phyloP scores from a whole-genome alignment of 2,329 filamentous ascomycete genomes.

The Zymoseptoria passerinii region DNA sequence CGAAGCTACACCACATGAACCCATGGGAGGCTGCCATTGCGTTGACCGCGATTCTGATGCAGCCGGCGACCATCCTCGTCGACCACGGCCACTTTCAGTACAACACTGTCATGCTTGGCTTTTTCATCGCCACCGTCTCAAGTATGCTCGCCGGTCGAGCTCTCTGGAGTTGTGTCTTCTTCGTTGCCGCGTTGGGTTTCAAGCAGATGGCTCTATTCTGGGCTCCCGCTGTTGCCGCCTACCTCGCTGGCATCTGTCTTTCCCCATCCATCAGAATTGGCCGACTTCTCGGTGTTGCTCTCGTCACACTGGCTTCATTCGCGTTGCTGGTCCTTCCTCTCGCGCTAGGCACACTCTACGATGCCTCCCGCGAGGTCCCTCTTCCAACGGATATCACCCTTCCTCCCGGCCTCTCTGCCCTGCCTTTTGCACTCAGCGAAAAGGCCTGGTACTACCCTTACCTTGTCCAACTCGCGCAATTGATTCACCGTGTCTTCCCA shows the following conservation, averaged over 20 bases:
- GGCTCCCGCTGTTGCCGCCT: slow-evolving; percentile 85
- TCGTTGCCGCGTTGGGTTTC: slow-evolving; percentile 87
- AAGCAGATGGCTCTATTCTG: slow-evolving; percentile 99
- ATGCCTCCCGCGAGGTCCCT: slow-evolving; percentile 56
- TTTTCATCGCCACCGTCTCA: slow-evolving; percentile 78
- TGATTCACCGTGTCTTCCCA: slow-evolving; percentile 87
- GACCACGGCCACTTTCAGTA: slow-evolving; percentile 98
- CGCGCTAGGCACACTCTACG: slow-evolving; percentile 61
- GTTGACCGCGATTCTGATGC: slow-evolving; percentile 82
- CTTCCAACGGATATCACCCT: slow-evolving; percentile 41
- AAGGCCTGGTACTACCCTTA: slow-evolving; percentile 65
- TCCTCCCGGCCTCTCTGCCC: slow-evolving; percentile 55
- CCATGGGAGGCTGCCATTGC: slow-evolving; percentile 74
- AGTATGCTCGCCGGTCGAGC: slow-evolving; percentile 77
- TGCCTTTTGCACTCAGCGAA: slow-evolving; percentile 50
- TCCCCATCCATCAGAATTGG: slow-evolving; percentile 60
- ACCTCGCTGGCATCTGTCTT: slow-evolving; percentile 78
- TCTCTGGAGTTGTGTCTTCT: slow-evolving; percentile 87
- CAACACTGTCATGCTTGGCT: slow-evolving; percentile 95
- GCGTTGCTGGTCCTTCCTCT: slow-evolving; percentile 67
- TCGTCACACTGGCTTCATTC: slow-evolving; percentile 66
- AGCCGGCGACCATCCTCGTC: slow-evolving; percentile 81
- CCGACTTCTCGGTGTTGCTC: slow-evolving; percentile 65
- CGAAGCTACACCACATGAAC: slow-evolving; percentile 65
- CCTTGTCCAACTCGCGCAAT: slow-evolving; percentile 70